Base-by-base conservation (phyloP, 2,329 filamentous ascomycete species). In the Pseudodiploospora longispora region DNA sequence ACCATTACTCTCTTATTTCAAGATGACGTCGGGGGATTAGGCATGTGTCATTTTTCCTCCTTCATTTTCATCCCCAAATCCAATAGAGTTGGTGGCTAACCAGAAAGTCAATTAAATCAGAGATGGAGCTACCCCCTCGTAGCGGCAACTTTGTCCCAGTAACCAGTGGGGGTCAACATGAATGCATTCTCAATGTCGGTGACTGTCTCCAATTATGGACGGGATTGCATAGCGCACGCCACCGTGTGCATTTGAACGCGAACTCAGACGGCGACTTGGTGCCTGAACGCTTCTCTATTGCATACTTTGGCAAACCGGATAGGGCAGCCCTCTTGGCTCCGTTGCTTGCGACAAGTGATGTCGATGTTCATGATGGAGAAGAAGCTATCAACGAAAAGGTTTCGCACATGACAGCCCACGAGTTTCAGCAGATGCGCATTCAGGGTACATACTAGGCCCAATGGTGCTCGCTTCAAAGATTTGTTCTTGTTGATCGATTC, bases 371-470 rank as follows among this genome's bases (percentile, higher is more conserved):
- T 19, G 12, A 43, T 10, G 37, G 8, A 10, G 30, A 5, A 12
- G 30, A 8, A 12, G 12, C 10, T 19, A 12, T 9, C n/a, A 8
- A 44, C 10, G 32, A 40, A 9, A 27, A n/a, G 37, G 10, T 34
- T 12, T 9, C 9, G 12, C 35, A 35, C 35, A 44, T 40, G 42
- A 44, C 42, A n/a, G 42, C 42, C 10, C 36, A 37, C 30, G 42
- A 44, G 42, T 44, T 44, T 39, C 42, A 44, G 27, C 37, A 44
- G 5, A 44, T 44, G 42, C 32, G 42, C 3, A 44, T 44, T 19
- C 30, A 28, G 32, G 42, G 42, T 6, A 44, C 42, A 30, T 44
- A 44, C 38, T 19, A 19, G 19, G 19, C 19, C 19, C 19, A 19
- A 19, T 19, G 19, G 19, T 19, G 19, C 19, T 19, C 19, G 19